phyloP scores from a whole-genome alignment of 1,284 basidiomycete species.

The Meripilus lineatus region DNA sequence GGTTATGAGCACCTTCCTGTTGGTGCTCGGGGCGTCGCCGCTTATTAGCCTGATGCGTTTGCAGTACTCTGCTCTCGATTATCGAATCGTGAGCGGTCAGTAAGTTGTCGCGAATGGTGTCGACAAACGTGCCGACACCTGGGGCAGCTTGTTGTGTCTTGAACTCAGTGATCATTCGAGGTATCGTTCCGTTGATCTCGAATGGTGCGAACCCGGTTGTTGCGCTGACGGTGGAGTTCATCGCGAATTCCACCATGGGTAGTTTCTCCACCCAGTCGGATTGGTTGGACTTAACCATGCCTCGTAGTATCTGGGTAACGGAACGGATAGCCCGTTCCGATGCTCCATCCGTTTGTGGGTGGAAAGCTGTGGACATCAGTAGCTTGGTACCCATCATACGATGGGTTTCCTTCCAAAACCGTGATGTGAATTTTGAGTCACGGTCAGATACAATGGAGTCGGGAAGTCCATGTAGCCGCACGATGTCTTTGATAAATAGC shows the following conservation, averaged over 20 bases:
- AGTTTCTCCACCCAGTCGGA: slow-evolving; percentile 33
- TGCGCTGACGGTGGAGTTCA: background rate
- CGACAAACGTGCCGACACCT: slow-evolving; percentile 16
- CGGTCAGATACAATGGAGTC: slow-evolving; percentile 36
- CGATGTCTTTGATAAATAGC: slow-evolving; percentile 32
- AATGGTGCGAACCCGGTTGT: slow-evolving; percentile 22
- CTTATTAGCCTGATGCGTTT: slow-evolving; percentile 17
- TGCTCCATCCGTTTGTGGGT: too few species aligned
- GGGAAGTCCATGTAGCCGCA: slow-evolving; percentile 37
- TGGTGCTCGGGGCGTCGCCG: too few species aligned
- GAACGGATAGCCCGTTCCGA: slow-evolving; percentile 35
- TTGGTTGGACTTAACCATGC: slow-evolving; percentile 28
- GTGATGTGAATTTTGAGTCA: slow-evolving; percentile 36
- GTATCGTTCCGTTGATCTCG: slow-evolving; percentile 18
- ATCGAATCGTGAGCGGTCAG: slow-evolving; percentile 22
- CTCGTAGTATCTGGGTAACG: slow-evolving; percentile 33
- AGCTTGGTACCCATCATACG: slow-evolving; percentile 31
- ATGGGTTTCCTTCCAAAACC: slow-evolving; percentile 37
- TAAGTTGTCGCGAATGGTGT: slow-evolving; percentile 7
- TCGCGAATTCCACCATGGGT: too few species aligned
- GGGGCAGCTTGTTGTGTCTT: slow-evolving; percentile 1
- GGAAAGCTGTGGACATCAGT: slow-evolving; percentile 37
- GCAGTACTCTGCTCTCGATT: slow-evolving; percentile 14
- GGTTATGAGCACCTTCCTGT: background rate
- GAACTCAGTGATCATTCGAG: background rate